These are phyloP conservation scores for Lepidium aucheri DNA, from an alignment of 345 rosid genomes.

Conservation along the genomic window DNA sequence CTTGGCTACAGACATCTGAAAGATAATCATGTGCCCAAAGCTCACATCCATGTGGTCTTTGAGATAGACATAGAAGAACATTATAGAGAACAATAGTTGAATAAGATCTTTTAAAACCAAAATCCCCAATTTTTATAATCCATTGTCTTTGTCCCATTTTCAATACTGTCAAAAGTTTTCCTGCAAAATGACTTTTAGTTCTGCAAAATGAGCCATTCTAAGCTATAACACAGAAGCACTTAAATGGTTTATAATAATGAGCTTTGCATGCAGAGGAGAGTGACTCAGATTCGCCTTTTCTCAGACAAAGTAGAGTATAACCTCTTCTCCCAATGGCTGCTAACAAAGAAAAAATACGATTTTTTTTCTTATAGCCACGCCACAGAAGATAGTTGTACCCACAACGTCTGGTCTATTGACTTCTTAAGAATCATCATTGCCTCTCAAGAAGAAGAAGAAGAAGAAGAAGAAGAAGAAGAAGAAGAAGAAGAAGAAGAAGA, in stretches of 20 bases:
- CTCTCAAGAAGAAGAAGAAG: constrained; percentile 21
- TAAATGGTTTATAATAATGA: neutral
- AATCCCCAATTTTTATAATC: neutral
- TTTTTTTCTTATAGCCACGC: constrained; percentile 15
- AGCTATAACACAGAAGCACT: neutral
- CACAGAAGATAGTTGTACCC: constrained; percentile 5
- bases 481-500: too few relatives aligned
- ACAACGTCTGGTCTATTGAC: constrained; percentile 24
- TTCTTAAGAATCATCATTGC: constrained; percentile 32
- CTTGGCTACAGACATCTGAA: neutral
- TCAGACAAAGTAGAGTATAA: constrained; percentile 17
- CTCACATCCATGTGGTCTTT: neutral
- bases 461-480: too few relatives aligned
- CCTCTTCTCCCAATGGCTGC: constrained; percentile 28
- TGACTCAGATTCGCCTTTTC: constrained; percentile 44
- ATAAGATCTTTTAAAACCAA: neutral
- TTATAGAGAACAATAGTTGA: neutral
- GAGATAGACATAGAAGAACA: neutral
- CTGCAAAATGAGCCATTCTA: neutral
- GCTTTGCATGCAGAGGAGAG: neutral
- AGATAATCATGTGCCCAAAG: neutral
- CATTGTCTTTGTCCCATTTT: neutral
- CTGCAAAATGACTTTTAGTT: neutral
- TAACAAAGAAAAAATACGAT: too few relatives aligned
- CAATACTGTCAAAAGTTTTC: neutral